Conservation (phyloP, 352 stramenopile genomes). For the Peronospora farinosa region DNA sequence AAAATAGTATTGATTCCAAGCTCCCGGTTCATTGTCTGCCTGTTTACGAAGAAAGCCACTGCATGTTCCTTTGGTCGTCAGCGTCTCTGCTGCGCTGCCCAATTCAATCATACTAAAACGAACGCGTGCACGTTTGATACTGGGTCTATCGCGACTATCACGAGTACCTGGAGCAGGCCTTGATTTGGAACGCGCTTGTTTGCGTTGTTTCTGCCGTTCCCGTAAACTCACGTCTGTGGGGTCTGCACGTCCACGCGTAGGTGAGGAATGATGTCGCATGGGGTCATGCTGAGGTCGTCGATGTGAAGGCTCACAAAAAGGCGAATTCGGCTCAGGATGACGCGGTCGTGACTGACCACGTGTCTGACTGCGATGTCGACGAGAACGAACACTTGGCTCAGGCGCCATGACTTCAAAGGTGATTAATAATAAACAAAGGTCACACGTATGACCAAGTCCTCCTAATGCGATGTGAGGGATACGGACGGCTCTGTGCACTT, state of each 20-base stretch:
- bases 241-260: conserved; percentile 21
- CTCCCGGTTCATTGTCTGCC: conserved; percentile 68
- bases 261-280: conserved; percentile 9
- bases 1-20: conserved; percentile 81
- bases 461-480: conserved; percentile 18
- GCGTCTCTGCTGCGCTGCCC: conserved; percentile 34
- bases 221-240: conserved; percentile 10
- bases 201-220: conserved; percentile 16
- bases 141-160: conserved; percentile 11
- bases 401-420: conserved; percentile 22
- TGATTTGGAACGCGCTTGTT: background rate
- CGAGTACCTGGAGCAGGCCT: conserved; percentile 1
- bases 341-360: conserved; percentile 18
- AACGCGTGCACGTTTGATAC: conserved; percentile 42
- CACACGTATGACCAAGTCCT: conserved; percentile 1
- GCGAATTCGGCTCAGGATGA: conserved; percentile 7
- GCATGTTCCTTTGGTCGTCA: conserved; percentile 47
- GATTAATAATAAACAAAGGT: background rate
- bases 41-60: conserved; percentile 68
- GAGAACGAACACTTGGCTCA: conserved; percentile 21
- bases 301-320: conserved; percentile 9
- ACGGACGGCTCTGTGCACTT: too few species aligned
- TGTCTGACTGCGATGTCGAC: conserved; percentile 20
- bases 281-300: conserved; percentile 12
- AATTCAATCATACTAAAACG: conserved; percentile 46